phyloP scores from a whole-genome alignment of 768 basidiomycete genomes.

The Boletus reticulatus region DNA sequence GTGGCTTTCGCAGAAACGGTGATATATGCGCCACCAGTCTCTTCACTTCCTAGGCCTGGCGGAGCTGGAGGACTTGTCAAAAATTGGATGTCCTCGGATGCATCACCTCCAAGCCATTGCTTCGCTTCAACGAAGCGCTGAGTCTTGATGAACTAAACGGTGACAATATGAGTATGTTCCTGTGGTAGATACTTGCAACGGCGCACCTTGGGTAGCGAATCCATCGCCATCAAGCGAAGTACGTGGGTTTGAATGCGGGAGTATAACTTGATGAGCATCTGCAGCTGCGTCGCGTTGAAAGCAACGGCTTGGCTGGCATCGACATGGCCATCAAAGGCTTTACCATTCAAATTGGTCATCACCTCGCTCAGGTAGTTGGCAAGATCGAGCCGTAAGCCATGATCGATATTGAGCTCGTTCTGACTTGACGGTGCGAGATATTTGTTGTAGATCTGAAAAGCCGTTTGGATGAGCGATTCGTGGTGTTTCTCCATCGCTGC shows the following conservation, averaged over 20 bases:
- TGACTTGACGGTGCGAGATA: conserved; percentile 95
- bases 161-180: conserved; percentile 8
- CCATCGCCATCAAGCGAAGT: conserved; percentile 96
- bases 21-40: conserved; percentile 81
- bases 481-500: conserved; percentile 97
- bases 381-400: conserved; percentile 91
- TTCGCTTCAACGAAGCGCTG: conserved; percentile 76
- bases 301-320: conserved; percentile 78
- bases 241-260: conserved; percentile 97
- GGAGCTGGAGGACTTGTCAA: conserved; percentile 61
- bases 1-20: conserved; percentile 80
- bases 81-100: conserved; percentile 59
- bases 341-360: conserved; percentile 73
- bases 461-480: conserved; percentile 90
- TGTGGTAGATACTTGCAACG: not conserved
- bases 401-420: conserved; percentile 98
- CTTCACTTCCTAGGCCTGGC: conserved; percentile 67
- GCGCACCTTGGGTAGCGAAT: conserved; percentile 93
- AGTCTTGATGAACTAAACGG: conserved; percentile 79
- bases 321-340: conserved; percentile 73
- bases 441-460: conserved; percentile 90
- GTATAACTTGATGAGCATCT: conserved; percentile 89
- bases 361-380: conserved; percentile 92
- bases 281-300: conserved; percentile 94
- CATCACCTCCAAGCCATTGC: conserved; percentile 76